Base-by-base conservation (phyloP, 192 early-diverging fungal species). In the Piromyces sp. region DNA sequence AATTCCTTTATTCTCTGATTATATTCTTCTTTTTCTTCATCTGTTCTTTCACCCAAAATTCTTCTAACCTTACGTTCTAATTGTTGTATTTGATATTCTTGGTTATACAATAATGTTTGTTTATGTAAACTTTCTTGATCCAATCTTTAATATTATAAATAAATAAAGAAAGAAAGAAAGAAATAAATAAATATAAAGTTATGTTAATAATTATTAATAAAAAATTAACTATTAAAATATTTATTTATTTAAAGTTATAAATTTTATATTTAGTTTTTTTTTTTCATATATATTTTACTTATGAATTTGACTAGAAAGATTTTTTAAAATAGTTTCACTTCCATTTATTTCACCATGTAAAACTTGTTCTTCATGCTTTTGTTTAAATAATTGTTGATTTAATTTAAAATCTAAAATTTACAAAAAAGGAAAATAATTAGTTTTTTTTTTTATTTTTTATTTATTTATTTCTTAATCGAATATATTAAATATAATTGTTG, bases 41-140 rank as follows among this genome's bases (percentile, higher is more conserved):
- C 90, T 16, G 90, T 91, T 13, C 90, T 84, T 37, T 91, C 90
- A 22, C 90, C 90, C 83, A 89, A 88, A 2, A 88, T 86, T 2
- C 90, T 84, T 30, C 89, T 84, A 30, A 91, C 83, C 82, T 91
- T 91, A 30, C 90, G 84, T 83, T 91, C 89, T 51, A 91, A 79
- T 83, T 91, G 90, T 84, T 91, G 90, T 81, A 91, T 88, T 79
- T 89, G 85, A 83, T 88, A 91, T 80, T 91, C 90, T 80, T 88
- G 87, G 13, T 88, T 86, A 80, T 91, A 91, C 13, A 91, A 81
- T 51, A 91, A 79, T 5, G 90, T 87, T 78, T 88, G 89, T 79
- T 91, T 89, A 79, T 88, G 88, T 29, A 91, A 79, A 11, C 89
- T 85, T 81, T 91, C 90, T 79, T 91, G 89, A 81, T 91, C 90